phyloP scores from a whole-genome alignment of 2,329 filamentous ascomycete species.

The Penicillium digitatum region DNA sequence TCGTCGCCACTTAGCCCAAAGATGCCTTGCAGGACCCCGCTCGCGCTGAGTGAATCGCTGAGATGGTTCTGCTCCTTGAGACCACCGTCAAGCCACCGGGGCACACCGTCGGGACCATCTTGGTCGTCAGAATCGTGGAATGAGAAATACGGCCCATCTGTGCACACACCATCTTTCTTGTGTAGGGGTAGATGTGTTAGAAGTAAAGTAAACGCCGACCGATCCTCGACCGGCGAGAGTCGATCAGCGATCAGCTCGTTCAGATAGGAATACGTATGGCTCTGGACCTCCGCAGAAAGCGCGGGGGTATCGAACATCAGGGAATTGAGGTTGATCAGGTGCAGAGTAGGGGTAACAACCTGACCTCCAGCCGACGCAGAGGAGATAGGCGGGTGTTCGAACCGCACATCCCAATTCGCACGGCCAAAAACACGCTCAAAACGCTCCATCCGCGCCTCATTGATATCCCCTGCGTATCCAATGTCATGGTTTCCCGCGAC shows the following conservation, averaged over 20 bases:
- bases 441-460: constrained; percentile 65
- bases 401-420: constrained; percentile 82
- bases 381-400: constrained; percentile 54
- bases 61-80: constrained; percentile 90
- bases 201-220: constrained; percentile 70
- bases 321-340: constrained; percentile 81
- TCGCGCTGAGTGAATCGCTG: constrained; percentile 62
- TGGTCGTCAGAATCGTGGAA: constrained; percentile 66
- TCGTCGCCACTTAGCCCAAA: constrained; percentile 69
- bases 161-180: constrained; percentile 76
- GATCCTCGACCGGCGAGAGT: constrained; percentile 57
- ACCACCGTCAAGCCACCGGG: constrained; percentile 39
- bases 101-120: constrained; percentile 50
- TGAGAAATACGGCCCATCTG: constrained; percentile 76
- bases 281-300: constrained; percentile 62
- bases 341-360: constrained; percentile 57
- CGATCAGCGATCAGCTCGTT: constrained; percentile 57
- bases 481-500: constrained; percentile 95
- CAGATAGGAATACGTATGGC: constrained; percentile 70
- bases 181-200: constrained; percentile 90
- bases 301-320: constrained; percentile 91
- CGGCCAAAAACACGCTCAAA: constrained; percentile 85
- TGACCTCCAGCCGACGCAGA: constrained; percentile 8
- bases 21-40: constrained; percentile 75
- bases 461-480: constrained; percentile 90